Evolutionary conservation across 768 basidiomycete genomes (phyloP).

Genomic region (Hygrophorus pudorinus): DNA sequence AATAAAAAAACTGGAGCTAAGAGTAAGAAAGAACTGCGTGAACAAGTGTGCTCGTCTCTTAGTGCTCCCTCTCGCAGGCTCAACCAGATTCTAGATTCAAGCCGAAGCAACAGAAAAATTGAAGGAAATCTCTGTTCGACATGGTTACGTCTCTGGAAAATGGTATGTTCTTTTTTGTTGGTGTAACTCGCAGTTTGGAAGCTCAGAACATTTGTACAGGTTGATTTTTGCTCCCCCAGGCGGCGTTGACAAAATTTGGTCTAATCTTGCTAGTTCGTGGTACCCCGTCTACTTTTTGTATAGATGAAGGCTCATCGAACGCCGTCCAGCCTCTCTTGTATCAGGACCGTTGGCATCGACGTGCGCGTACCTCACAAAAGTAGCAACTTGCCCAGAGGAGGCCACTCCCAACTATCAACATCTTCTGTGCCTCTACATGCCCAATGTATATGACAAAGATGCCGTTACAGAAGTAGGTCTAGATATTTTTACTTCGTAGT

Average conservation of each 20-base stretch:
- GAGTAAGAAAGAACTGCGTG: conserved; percentile 69
- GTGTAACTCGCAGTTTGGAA: background rate
- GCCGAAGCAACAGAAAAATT: conserved; percentile 46
- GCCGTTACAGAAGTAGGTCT: conserved; percentile 40
- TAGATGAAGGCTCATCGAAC: background rate
- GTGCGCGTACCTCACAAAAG: conserved; percentile 47
- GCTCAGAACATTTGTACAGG: conserved; percentile 28
- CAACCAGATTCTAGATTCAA: conserved; percentile 36
- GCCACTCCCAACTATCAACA: conserved; percentile 46
- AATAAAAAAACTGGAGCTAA: conserved; percentile 64
- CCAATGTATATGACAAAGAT: conserved; percentile 59
- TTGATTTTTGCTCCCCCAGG: conserved; percentile 54
- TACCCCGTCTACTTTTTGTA: background rate
- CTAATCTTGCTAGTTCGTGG: conserved; percentile 45
- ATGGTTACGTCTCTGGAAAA: conserved; percentile 54
- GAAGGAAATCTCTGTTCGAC: conserved; percentile 45
- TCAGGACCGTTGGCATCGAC: conserved; percentile 56
- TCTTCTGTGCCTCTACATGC: conserved; percentile 62
- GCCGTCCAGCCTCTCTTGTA: conserved; percentile 43
- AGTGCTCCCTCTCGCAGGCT: background rate
- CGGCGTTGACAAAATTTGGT: conserved; percentile 57
- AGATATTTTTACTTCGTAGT: background rate
- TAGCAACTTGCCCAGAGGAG: conserved; percentile 47
- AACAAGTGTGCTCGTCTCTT: conserved; percentile 36
- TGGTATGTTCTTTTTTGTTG: conserved; percentile 32